Percentiles rank a stretch among this genome's conserved stretches.
phyloP scores from a whole-genome alignment of 768 basidiomycete genomes.

The Neoboletus magnificus region DNA sequence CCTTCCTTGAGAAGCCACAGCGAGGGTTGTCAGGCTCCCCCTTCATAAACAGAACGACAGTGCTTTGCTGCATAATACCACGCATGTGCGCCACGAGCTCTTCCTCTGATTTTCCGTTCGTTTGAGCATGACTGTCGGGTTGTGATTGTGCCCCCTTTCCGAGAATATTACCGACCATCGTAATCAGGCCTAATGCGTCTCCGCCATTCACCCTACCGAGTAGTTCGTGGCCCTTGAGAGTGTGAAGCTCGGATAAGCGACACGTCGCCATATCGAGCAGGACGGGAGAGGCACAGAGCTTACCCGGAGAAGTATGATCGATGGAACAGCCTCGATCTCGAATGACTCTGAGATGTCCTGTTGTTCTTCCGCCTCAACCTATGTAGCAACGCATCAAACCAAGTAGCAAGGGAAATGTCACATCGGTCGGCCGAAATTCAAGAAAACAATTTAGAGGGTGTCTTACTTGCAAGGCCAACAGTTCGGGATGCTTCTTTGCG shows the following conservation, averaged over 20 bases:
- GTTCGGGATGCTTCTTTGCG: slow-evolving; percentile 61
- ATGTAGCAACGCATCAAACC: not conserved
- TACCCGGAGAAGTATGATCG: slow-evolving; percentile 79
- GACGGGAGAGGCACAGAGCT: slow-evolving; percentile 14
- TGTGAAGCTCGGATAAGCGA: not conserved
- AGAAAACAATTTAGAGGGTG: not conserved
- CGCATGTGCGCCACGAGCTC: slow-evolving; percentile 64
- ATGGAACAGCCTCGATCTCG: slow-evolving; percentile 85
- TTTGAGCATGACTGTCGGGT: slow-evolving; percentile 22
- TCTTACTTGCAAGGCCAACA: slow-evolving; percentile 73
- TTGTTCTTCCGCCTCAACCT: slow-evolving; percentile 84
- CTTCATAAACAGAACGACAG: slow-evolving; percentile 90
- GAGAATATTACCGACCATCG: slow-evolving; percentile 58
- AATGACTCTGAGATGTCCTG: slow-evolving; percentile 89
- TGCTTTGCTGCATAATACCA: slow-evolving; percentile 71
- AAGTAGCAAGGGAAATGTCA: not conserved
- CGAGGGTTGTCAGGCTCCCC: slow-evolving; percentile 72
- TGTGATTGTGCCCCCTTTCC: slow-evolving; percentile 16
- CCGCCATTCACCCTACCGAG: slow-evolving; percentile 78
- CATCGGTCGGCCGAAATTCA: not conserved
- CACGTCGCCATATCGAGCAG: not conserved
- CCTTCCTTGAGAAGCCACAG: slow-evolving; percentile 83
- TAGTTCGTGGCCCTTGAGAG: slow-evolving; percentile 77
- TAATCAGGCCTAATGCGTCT: slow-evolving; percentile 63
- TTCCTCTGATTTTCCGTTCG: slow-evolving; percentile 53